These are phyloP conservation scores for Rubia peregrina DNA, from an alignment of 305 asterid species.

Conservation along the genomic window DNA sequence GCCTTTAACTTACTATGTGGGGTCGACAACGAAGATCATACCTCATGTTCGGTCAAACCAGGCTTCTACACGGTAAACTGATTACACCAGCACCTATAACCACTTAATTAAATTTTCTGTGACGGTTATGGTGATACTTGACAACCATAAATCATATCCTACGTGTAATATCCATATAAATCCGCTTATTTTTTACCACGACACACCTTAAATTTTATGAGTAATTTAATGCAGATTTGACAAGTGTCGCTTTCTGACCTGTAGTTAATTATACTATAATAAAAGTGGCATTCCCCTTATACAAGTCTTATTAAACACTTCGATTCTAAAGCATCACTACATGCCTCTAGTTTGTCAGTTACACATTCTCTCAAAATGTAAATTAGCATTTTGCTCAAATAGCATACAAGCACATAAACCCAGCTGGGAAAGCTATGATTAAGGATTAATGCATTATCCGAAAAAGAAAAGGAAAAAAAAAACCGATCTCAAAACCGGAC, in stretches of 20 bases:
- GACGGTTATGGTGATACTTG: not conserved
- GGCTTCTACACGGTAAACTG: not conserved
- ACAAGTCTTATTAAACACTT: not conserved
- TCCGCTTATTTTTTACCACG: not conserved
- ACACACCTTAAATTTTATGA: not conserved
- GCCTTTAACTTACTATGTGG: too few species aligned
- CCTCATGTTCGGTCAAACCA: too few species aligned
- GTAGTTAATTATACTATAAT: not conserved
- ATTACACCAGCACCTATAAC: not conserved
- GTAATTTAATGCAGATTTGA: not conserved
- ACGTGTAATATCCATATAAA: not conserved
- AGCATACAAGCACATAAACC: not conserved
- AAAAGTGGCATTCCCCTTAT: not conserved
- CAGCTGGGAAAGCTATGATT: not conserved
- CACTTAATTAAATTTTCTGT: not conserved
- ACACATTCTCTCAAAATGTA: not conserved
- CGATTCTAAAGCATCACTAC: not conserved
- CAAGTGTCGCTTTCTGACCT: not conserved
- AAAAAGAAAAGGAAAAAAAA: not conserved
- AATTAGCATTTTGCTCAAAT: not conserved
- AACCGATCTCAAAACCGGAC: conserved; percentile 4
- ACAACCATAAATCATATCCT: not conserved
- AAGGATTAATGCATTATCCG: not conserved
- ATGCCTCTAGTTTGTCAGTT: not conserved
- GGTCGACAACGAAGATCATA: too few species aligned